A percentile compares a stretch with the other conserved stretches of the same genome.
Conservation (phyloP, 306 rosid species). For the Trichosanthes truncata region DNA sequence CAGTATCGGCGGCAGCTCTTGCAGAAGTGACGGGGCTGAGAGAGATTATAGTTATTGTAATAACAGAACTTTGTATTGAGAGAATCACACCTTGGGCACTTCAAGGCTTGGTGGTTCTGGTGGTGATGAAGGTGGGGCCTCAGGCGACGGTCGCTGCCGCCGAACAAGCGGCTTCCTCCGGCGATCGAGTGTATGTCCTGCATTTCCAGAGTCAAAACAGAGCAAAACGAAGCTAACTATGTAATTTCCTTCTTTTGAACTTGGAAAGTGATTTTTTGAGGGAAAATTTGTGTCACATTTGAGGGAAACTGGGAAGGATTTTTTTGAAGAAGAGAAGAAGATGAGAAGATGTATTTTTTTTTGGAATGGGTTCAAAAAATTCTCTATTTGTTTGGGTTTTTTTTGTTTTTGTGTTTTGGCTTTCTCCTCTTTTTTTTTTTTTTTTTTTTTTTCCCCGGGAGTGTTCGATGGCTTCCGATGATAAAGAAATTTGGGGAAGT, state of each 20-base stretch:
- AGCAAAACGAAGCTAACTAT: neutral
- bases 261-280: neutral
- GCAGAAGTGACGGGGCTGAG: constrained; percentile 98
- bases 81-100: constrained; percentile 92
- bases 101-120: constrained; percentile 48
- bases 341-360: too few relatives aligned
- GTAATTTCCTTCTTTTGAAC: neutral
- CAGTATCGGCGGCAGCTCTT: constrained; percentile 95
- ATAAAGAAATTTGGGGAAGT: constrained; percentile 11
- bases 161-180: constrained; percentile 41
- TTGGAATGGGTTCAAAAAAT: too few relatives aligned
- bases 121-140: constrained; percentile 37
- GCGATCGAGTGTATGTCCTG: constrained; percentile 74
- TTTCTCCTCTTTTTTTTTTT: accelerated
- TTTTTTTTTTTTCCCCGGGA: neutral
- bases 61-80: constrained; percentile 92
- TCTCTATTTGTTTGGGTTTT: neutral
- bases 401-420: neutral
- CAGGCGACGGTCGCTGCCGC: constrained; percentile 39
- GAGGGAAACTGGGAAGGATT: neutral
- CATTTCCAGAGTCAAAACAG: constrained; percentile 30
- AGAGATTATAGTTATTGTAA: constrained; percentile 93
- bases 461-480: constrained; percentile 5
- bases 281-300: neutral
- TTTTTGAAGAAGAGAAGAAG: neutral